Conservation (phyloP, 164 flowering plant genomes). For the Vitis rupestris region DNA sequence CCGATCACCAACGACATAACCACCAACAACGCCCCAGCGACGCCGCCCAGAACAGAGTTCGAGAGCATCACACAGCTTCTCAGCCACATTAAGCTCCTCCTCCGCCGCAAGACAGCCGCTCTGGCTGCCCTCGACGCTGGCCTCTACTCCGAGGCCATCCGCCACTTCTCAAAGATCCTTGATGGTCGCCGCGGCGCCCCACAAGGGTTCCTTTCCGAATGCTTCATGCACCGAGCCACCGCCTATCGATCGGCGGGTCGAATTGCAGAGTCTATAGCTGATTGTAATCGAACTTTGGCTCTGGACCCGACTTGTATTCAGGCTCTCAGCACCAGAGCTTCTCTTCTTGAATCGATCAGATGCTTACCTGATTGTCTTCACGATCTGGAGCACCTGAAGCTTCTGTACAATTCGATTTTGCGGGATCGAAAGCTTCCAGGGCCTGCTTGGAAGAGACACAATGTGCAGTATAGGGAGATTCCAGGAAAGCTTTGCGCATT, state of each 20-base stretch:
- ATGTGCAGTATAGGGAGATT: slow-evolving; percentile 64
- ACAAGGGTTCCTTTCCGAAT: slow-evolving; percentile 82
- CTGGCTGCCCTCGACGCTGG: slow-evolving; percentile 94
- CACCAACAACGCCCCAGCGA: slow-evolving; percentile 13
- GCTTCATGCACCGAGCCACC: slow-evolving; percentile 75
- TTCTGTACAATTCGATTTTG: slow-evolving; percentile 76
- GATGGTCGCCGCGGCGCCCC: slow-evolving; percentile 87
- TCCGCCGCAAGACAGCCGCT: slow-evolving; percentile 86
- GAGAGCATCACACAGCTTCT: slow-evolving; percentile 66
- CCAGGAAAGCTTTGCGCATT: slow-evolving; percentile 60
- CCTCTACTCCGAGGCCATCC: slow-evolving; percentile 78
- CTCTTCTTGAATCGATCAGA: slow-evolving; percentile 66
- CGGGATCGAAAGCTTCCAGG: slow-evolving; percentile 82
- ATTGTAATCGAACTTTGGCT: slow-evolving; percentile 78
- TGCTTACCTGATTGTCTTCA: slow-evolving; percentile 82
- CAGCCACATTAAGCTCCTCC: slow-evolving; percentile 77
- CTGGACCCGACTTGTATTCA: slow-evolving; percentile 72
- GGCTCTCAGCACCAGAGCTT: slow-evolving; percentile 69
- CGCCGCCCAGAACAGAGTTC: slow-evolving; percentile 45
- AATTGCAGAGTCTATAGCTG: slow-evolving; percentile 81
- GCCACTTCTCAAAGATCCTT: slow-evolving; percentile 88
- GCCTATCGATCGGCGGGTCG: slow-evolving; percentile 74
- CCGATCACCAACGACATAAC: slow-evolving; percentile 18
- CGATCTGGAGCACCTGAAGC: slow-evolving; percentile 88
- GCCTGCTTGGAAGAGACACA: slow-evolving; percentile 72